phyloP scores from a whole-genome alignment of 2,329 filamentous ascomycete genomes.

The Akanthomyces lecanii region DNA sequence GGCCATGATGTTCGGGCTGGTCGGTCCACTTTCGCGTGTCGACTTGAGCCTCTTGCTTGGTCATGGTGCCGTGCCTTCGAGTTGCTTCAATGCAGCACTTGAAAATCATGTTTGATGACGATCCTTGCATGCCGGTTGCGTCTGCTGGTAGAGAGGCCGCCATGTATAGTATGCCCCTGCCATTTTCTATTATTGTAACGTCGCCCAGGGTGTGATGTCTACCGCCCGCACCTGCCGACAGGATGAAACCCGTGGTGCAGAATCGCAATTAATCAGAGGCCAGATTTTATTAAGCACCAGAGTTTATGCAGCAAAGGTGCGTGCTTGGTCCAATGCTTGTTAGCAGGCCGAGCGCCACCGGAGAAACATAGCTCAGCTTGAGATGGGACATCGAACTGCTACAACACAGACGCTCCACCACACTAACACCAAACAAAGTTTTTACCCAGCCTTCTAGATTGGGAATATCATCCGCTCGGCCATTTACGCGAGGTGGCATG shows the following conservation, averaged over 20 bases:
- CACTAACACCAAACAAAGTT: slow-evolving; percentile 3
- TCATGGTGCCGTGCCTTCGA: neutral
- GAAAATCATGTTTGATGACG: slow-evolving; percentile 2
- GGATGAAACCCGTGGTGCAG: neutral
- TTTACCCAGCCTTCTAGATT: slow-evolving; percentile 5
- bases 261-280: neutral
- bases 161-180: neutral
- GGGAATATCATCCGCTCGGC: neutral
- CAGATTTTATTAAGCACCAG: neutral
- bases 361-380: neutral
- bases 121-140: neutral
- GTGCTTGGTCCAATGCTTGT: neutral
- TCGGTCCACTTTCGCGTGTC: slow-evolving; percentile 5
- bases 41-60: neutral
- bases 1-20: neutral
- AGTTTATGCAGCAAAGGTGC: neutral
- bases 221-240: neutral
- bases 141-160: neutral
- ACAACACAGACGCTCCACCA: slow-evolving; percentile 9
- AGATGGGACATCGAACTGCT: slow-evolving; percentile 2
- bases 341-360: neutral
- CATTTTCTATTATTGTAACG: slow-evolving; percentile 7
- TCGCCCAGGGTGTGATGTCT: neutral
- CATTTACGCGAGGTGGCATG: neutral
- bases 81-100: slow-evolving; percentile 1